phyloP scores from a whole-genome alignment of 2,329 filamentous ascomycete species.

The Arthrobotrys entomopaga region DNA sequence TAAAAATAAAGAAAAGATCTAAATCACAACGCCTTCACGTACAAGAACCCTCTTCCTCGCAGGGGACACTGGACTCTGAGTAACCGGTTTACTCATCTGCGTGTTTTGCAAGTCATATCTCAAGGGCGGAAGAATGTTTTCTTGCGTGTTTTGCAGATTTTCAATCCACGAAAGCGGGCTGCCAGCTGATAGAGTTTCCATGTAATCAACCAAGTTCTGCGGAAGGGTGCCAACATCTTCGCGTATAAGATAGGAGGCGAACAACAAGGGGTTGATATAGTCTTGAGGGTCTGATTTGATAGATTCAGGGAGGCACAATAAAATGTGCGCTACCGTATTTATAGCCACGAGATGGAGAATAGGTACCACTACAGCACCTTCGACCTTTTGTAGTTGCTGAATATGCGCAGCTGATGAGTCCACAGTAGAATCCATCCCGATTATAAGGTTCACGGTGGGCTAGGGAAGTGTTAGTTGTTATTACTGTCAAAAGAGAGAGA shows the following conservation, averaged over 20 bases:
- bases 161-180: constrained; percentile 35
- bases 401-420: constrained; percentile 24
- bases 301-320: constrained; percentile 19
- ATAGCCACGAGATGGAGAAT: constrained; percentile 40
- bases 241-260: constrained; percentile 37
- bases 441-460: constrained; percentile 30
- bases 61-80: constrained; percentile 17
- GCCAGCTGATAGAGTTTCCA: constrained; percentile 22
- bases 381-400: constrained; percentile 13
- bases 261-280: constrained; percentile 25
- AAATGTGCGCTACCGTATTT: constrained; percentile 47
- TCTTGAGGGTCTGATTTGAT: constrained; percentile 12
- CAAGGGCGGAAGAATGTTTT: constrained; percentile 30
- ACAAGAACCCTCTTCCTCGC: constrained; percentile 49
- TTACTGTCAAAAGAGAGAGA: background rate
- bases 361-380: background rate
- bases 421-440: constrained; percentile 38
- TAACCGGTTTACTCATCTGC: background rate
- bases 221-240: constrained; percentile 36
- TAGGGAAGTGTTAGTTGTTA: constrained; percentile 17
- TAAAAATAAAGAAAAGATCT: background rate
- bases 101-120: constrained; percentile 19
- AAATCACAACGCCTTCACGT: constrained; percentile 19
- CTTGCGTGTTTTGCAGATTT: constrained; percentile 11
- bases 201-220: constrained; percentile 1